Base-by-base conservation (phyloP, 1,284 basidiomycete genomes). In the Athelia psychrophila region DNA sequence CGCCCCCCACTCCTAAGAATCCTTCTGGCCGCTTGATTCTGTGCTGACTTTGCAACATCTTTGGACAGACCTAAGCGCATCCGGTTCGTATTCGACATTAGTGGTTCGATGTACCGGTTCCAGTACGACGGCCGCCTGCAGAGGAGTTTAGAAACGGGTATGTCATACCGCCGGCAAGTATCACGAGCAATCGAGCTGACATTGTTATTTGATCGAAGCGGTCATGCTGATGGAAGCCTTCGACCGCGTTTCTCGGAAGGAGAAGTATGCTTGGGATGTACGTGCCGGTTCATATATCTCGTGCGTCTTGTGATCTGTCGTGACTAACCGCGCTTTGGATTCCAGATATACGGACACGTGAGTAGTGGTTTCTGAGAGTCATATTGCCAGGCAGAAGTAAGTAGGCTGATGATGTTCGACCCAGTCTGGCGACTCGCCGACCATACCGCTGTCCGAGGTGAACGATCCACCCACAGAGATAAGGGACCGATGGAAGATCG, bases 41-140 rank as follows among this genome's bases (percentile, higher is more conserved):
- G 46, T 30, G 33, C 19, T 54, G n/a, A 49, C 42, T 8, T 30
- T 30, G 27, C 27, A 13, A 13, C 27, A 30, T 6, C 27, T n/a
- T 15, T 16, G 12, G 20, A 16, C 50, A 85, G 83, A 55, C 82
- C 83, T 0, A 86, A 86, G 63, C 73, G 83, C 22, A 81, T 86
- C 52, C 72, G 82, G 33, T 85, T 86, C 59, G 68, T 86, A n/a
- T 86, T 86, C 58, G 84, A 86, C 60, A 69, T 86, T 47, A 85
- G 83, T 60, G 83, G 79, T n/a, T 86, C 84, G 0, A 86, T 86
- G 83, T 82, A 85, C 63, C 82, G 84, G 4, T 86, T 86, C 70
- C 84, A 86, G 56, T 83, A 84, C 52, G 84, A 86, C 62, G 83
- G 82, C 3, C 78, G 84, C 3, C 59, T 86, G 53, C 74, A 79